Conservation (phyloP, 1,284 basidiomycete genomes). For the Boletus mariae region DNA sequence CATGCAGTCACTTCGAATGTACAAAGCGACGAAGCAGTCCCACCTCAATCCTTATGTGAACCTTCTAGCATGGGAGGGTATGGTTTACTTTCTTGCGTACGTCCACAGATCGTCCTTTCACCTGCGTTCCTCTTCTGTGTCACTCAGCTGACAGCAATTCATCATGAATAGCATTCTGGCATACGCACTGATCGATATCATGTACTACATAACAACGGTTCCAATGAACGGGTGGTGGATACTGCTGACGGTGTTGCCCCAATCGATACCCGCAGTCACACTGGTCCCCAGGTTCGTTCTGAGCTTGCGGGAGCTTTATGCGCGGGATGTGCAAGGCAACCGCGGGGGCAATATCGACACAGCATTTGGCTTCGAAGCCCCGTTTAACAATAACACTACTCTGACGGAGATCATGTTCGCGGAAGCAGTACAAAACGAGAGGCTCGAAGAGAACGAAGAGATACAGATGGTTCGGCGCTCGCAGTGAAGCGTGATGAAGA, state of each 20-base stretch:
- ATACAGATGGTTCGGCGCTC: background rate
- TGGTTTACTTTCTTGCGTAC: conserved; percentile 1
- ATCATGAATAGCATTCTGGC: background rate
- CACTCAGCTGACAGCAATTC: background rate
- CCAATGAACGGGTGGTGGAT: background rate
- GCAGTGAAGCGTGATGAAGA: background rate
- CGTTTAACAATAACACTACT: background rate
- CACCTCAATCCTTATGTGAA: background rate
- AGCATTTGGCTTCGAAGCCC: background rate
- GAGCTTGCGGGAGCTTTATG: conserved; percentile 5
- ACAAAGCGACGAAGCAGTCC: background rate
- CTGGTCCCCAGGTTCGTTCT: conserved; percentile 7
- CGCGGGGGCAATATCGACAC: background rate
- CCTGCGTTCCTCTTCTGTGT: background rate
- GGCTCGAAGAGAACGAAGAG: background rate
- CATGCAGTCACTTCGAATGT: background rate
- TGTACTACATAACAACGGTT: background rate
- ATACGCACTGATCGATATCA: background rate
- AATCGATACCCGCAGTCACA: background rate
- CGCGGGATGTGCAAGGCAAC: background rate
- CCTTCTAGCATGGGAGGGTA: background rate
- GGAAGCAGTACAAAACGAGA: background rate
- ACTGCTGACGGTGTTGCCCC: background rate
- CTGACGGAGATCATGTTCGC: background rate
- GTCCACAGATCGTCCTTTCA: background rate